Conservation (phyloP, 306 rosid species). For the Cucurbita maxima region DNA sequence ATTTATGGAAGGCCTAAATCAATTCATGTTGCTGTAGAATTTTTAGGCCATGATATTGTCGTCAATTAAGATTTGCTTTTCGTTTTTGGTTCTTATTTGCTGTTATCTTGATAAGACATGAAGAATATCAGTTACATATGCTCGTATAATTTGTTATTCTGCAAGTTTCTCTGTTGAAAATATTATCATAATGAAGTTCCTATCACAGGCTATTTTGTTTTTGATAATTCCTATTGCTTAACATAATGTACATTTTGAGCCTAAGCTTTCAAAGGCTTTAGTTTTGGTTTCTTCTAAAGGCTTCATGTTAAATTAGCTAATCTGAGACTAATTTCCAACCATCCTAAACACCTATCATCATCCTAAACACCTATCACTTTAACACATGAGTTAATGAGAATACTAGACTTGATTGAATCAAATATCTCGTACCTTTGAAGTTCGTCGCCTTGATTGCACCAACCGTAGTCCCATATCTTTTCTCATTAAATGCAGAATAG, state of each 20-base stretch:
- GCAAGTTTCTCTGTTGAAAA: not conserved
- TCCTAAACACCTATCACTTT: no score
- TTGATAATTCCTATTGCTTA: no score
- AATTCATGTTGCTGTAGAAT: not conserved
- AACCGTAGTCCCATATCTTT: not conserved
- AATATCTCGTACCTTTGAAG: not conserved
- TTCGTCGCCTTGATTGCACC: not conserved
- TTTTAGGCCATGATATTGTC: constrained; percentile 11
- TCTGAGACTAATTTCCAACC: no score
- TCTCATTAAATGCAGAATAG: not conserved
- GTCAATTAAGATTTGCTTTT: constrained; percentile 1
- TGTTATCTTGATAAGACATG: constrained; percentile 9
- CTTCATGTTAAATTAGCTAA: no score
- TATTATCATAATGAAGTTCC: not conserved
- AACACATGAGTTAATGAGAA: constrained; percentile 2
- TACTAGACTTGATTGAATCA: constrained; percentile 19
- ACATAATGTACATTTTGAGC: no score
- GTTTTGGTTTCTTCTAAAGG: no score
- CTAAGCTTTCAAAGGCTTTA: no score
- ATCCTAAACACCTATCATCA: no score
- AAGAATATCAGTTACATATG: constrained; percentile 4
- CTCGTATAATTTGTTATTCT: not conserved
- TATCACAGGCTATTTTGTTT: not conserved
- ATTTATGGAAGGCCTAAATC: not conserved
- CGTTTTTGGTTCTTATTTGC: constrained; percentile 5